Conservation (phyloP, 345 rosid species). For the Lagerstroemia speciosa region DNA sequence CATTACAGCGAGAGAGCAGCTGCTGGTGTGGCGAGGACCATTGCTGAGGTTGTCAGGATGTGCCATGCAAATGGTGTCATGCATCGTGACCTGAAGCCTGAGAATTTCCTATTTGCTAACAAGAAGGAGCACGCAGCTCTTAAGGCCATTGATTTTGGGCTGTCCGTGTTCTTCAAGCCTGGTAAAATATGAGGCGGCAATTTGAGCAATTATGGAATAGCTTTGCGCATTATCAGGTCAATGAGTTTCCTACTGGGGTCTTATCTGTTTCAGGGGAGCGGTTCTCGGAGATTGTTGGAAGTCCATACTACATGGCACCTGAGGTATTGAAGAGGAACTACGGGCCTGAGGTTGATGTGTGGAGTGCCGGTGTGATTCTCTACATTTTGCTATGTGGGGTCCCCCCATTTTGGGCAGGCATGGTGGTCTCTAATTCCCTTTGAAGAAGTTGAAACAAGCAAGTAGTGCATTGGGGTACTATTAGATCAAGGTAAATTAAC, state of each 20-base stretch:
- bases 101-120: constrained; percentile 81
- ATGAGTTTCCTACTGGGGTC: constrained; percentile 7
- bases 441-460: not conserved
- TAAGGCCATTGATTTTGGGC: constrained; percentile 88
- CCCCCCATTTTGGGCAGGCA: constrained; percentile 96
- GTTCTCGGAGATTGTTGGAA: constrained; percentile 91
- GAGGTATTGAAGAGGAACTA: no score
- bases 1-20: constrained; percentile 94
- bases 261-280: constrained; percentile 40
- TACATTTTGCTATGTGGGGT: no score
- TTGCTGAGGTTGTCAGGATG: constrained; percentile 87
- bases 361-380: no score
- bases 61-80: constrained; percentile 88
- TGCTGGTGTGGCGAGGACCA: constrained; percentile 62
- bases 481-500: not conserved
- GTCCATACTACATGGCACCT: no score
- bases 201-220: no score
- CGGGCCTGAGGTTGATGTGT: no score
- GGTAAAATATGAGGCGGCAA: constrained; percentile 25
- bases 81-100: constrained; percentile 94
- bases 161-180: constrained; percentile 81
- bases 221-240: not conserved
- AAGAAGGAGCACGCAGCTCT: constrained; percentile 77
- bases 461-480: not conserved
- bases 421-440: constrained; percentile 4